Conservation (phyloP, 225 moss, liverwort and hornwort species). For the Takakia lepidozioides region DNA sequence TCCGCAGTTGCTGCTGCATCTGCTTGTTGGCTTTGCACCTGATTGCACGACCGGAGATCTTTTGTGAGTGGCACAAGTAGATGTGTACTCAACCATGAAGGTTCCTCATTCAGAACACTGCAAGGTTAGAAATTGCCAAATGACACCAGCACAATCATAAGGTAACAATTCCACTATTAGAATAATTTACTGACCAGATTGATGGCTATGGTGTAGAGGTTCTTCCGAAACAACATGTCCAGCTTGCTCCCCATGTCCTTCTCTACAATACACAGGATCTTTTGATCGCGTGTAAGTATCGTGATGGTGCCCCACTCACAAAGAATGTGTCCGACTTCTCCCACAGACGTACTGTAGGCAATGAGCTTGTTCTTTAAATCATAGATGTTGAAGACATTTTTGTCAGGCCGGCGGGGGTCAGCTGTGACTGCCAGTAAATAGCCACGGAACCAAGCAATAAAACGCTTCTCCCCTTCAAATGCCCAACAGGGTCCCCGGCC, state of each 20-base stretch:
- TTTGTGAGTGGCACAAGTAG: no score
- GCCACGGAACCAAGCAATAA: conserved; percentile 89
- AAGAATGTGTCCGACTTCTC: conserved; percentile 79
- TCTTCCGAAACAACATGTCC: conserved; percentile 83
- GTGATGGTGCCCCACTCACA: conserved; percentile 94
- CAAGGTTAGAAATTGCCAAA: no score
- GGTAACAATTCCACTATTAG: no score
- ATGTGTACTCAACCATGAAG: no score
- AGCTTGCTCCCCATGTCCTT: conserved; percentile 99
- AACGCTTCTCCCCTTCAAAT: conserved; percentile 86
- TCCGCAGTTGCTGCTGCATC: conserved; percentile 98
- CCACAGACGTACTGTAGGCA: conserved; percentile 72
- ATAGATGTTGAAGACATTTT: conserved; percentile 80
- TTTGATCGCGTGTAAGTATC: conserved; percentile 75
- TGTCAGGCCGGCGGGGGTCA: conserved; percentile 50
- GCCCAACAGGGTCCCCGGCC: conserved; percentile 98
- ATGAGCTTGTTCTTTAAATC: conserved; percentile 94
- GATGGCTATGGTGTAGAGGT: conserved; percentile 84
- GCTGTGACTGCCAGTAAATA: conserved; percentile 79
- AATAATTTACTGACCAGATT: conserved; percentile 87
- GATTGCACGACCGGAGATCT: no score
- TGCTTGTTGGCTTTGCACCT: conserved; percentile 96
- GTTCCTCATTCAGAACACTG: no score
- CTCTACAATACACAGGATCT: conserved; percentile 75
- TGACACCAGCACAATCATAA: no score